A percentile compares a stretch with the other conserved stretches of the same genome.
These are phyloP conservation scores for Cornus kousa DNA, from an alignment of 148 eudicot species.

Conservation along the genomic window DNA sequence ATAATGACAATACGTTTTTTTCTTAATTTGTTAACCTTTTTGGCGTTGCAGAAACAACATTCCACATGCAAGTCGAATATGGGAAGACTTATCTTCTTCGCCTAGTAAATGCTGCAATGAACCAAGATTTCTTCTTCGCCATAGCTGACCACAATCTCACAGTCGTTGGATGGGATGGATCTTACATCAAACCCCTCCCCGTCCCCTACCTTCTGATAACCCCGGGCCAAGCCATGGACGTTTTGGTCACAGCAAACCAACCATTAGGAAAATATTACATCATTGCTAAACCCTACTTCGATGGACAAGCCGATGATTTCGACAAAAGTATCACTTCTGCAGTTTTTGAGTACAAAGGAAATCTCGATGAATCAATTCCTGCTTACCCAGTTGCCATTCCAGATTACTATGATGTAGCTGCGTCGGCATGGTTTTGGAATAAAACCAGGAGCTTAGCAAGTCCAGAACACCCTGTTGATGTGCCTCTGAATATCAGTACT, in stretches of 20 bases:
- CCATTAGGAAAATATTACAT: conserved; percentile 10
- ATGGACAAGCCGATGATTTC: background rate
- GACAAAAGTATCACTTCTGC: conserved; percentile 1
- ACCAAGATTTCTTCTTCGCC: conserved; percentile 18
- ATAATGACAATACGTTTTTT: too few species aligned
- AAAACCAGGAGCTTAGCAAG: background rate
- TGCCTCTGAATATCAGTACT: background rate
- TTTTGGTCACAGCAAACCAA: conserved; percentile 21
- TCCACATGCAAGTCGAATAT: conserved; percentile 1
- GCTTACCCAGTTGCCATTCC: background rate
- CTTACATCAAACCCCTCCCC: conserved; percentile 18
- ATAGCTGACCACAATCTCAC: conserved; percentile 19
- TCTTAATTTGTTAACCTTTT: background rate
- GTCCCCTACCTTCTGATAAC: conserved; percentile 20
- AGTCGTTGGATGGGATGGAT: conserved; percentile 17
- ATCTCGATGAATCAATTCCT: background rate
- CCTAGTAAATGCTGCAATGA: conserved; percentile 16
- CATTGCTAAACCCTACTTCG: conserved; percentile 12
- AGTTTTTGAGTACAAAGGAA: background rate
- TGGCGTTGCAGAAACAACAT: conserved; percentile 6
- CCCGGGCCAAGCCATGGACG: conserved; percentile 26
- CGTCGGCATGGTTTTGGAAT: background rate
- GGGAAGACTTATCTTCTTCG: conserved; percentile 29
- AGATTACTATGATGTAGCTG: background rate
- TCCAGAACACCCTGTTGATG: background rate